Base-by-base conservation (phyloP, 1,139 yeast genomes). In the Kodamaea ohmeri region DNA sequence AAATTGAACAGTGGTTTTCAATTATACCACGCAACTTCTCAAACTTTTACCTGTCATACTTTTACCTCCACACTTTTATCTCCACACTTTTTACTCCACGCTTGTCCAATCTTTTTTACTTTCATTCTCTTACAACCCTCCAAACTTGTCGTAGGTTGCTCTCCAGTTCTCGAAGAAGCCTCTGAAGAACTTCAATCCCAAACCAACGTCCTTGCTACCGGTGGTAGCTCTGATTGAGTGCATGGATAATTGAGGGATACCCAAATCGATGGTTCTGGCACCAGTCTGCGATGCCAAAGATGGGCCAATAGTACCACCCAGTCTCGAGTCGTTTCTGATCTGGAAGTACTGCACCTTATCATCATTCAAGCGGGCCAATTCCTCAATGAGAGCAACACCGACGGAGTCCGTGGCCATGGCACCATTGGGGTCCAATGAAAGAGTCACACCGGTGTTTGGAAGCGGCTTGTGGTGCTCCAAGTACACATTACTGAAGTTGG, bases 221-320 rank as follows among this genome's bases (percentile, higher is more conserved):
- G 83, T 75, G 14, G 84, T 74, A 18, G 89, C 90, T 52, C 94
- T 67, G 41, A 84, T 83, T 38, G 88, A 80, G 59, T 85, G 95
- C 95, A 85, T 85, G 6, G 89, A 74, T 47, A 83, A 65, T 51
- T 83, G 89, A 0, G 94, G 82, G 44, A 85, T 78, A 28, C 95
- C 95, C 41, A 83, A 65, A 55, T 85, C 95, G 35, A 83, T 72
- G 19, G 88, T 80, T 52, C 88, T 71, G 9, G 89, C 84, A 22
- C 95, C 94, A 1, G 90, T 82, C 30, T 61, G 68, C 6, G 78
- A 63, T 1, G 88, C 68, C 38, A 85, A 63, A 32, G 74, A 68
- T 6, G 92, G 92, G 0, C 95, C 95, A 53, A 85, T 83, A 14
- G 94, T 85, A 20, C 90, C 87, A 11, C 94, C 95, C 2, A 86